Conservation (phyloP, 192 early-diverging fungal species). For the Kickxella alabastrina region DNA sequence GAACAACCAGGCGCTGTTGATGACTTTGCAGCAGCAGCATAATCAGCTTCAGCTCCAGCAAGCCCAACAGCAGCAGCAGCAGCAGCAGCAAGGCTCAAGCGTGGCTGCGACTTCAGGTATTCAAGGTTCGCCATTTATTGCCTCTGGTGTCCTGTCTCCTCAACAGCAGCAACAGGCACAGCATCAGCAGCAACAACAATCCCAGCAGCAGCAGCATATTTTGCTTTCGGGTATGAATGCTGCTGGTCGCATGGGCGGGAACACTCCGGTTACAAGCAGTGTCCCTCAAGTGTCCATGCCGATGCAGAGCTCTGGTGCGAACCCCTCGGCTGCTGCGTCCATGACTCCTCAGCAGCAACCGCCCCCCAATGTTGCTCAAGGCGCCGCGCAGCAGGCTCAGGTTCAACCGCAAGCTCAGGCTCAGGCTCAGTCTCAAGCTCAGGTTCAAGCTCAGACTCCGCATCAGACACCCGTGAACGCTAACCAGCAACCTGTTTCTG, state of each 20-base stretch:
- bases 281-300: too few relatives aligned
- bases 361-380: too few relatives aligned
- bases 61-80: slow-evolving; percentile 15
- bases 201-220: slow-evolving; percentile 15
- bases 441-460: too few relatives aligned
- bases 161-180: slow-evolving; percentile 22
- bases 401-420: slow-evolving; percentile 6
- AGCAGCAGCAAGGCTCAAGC: slow-evolving; percentile 8
- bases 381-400: slow-evolving; percentile 10
- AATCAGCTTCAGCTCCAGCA: slow-evolving; percentile 11
- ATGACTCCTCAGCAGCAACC: too few relatives aligned
- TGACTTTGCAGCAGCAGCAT: slow-evolving; percentile 23
- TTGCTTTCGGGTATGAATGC: slow-evolving; percentile 5
- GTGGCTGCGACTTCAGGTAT: slow-evolving; percentile 3
- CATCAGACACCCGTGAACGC: too few relatives aligned
- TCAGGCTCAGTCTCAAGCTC: slow-evolving; percentile 11
- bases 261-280: too few relatives aligned
- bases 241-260: too few relatives aligned
- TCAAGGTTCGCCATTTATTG: slow-evolving; percentile 15
- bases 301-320: too few relatives aligned
- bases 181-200: slow-evolving; percentile 13
- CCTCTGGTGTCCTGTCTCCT: slow-evolving; percentile 6
- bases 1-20: slow-evolving; percentile 14
- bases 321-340: too few relatives aligned
- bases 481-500: too few relatives aligned